Conservation (phyloP, 1,284 basidiomycete genomes). For the Apiotrichum mycotoxinovorans region DNA sequence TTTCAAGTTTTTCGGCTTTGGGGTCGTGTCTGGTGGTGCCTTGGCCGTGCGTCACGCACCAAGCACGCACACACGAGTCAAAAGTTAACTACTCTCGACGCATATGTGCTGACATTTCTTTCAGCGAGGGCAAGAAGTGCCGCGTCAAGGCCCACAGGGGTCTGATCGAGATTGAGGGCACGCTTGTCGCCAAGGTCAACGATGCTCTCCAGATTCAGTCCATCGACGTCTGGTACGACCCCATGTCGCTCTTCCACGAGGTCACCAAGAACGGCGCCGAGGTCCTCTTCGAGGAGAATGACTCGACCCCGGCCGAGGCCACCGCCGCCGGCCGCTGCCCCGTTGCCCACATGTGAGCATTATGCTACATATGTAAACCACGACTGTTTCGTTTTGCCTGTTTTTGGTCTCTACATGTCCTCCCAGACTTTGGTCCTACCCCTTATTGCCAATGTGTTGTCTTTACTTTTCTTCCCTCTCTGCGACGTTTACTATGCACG, state of each 20-base stretch:
- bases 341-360: not conserved
- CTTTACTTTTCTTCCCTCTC: no score
- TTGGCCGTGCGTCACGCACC: no score
- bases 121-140: conserved; percentile 13
- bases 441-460: no score
- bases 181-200: conserved; percentile 16
- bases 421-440: no score
- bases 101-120: not conserved
- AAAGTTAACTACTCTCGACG: no score
- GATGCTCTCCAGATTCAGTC: conserved; percentile 14
- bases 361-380: no score
- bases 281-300: conserved; percentile 11
- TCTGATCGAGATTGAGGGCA: conserved; percentile 14
- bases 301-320: not conserved
- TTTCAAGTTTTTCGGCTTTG: not conserved
- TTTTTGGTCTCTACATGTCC: no score
- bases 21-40: not conserved
- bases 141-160: conserved; percentile 21
- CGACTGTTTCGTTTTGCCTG: no score
- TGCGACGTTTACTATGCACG: no score
- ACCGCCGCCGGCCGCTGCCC: not conserved
- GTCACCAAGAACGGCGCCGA: conserved; percentile 16
- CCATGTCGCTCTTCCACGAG: conserved; percentile 14
- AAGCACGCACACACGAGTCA: no score
- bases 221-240: conserved; percentile 18